Percentiles rank a stretch among this genome's conserved stretches.
Conservation (phyloP, 371 early-diverging fungal genomes). For the Lichtheimia ornata region DNA sequence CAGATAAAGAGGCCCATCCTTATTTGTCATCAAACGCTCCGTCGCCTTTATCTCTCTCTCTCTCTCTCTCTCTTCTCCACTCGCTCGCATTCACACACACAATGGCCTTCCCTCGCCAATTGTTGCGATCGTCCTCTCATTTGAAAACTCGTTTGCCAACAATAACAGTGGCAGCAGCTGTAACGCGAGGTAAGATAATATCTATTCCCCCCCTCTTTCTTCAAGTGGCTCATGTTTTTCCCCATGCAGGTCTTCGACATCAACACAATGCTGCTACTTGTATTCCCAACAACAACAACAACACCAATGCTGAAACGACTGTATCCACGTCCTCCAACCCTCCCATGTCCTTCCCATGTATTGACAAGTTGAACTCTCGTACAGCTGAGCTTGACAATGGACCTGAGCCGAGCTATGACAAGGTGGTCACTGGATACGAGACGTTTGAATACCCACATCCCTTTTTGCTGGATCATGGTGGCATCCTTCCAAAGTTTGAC, state of each 20-base stretch:
- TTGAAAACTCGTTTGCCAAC: constrained; percentile 2
- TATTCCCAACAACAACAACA: not conserved
- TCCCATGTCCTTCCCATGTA: constrained; percentile 78
- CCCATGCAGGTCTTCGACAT: too few species aligned
- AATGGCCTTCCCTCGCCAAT: not conserved
- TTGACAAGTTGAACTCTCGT: constrained; percentile 69
- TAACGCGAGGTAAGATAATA: too few species aligned
- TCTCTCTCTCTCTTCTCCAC: not conserved
- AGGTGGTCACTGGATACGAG: constrained; percentile 82
- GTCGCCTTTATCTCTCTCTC: too few species aligned
- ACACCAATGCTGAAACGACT: not conserved
- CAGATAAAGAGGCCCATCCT: too few species aligned
- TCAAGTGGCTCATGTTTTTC: too few species aligned
- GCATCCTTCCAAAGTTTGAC: constrained; percentile 72
- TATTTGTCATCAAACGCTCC: too few species aligned
- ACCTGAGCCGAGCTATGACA: constrained; percentile 87
- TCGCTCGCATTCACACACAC: too few species aligned
- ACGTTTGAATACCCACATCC: constrained; percentile 66
- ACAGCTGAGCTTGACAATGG: constrained; percentile 73
- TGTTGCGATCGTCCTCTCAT: constrained; percentile 1
- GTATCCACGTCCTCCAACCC: constrained; percentile 53
- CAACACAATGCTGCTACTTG: constrained; percentile 8
- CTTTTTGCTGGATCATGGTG: constrained; percentile 84
- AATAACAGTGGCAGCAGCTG: not conserved
- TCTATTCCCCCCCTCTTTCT: too few species aligned